Percentiles rank a stretch among this genome's conserved stretches.
Conservation (phyloP, 805 yeast genomes). For the Starmerella scarabaei region DNA sequence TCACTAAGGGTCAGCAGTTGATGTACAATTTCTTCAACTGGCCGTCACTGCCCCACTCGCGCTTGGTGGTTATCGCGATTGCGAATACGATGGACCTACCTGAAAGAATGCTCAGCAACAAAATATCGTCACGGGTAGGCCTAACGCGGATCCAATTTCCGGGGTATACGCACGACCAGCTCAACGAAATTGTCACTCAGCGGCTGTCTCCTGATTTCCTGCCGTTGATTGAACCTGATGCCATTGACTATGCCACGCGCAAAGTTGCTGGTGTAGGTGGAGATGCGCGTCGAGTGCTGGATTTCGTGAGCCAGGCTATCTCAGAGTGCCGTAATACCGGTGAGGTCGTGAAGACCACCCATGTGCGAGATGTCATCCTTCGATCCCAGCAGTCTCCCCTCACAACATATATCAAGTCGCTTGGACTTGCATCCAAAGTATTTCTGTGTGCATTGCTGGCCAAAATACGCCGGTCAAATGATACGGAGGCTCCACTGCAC, state of each 20-base stretch:
- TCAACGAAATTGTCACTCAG: slow-evolving; percentile 59
- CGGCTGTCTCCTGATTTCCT: slow-evolving; percentile 40
- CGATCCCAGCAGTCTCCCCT: slow-evolving; percentile 70
- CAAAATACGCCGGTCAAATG: slow-evolving; percentile 51
- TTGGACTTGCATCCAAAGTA: slow-evolving; percentile 60
- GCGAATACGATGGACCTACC: slow-evolving; percentile 98
- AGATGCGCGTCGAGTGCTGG: slow-evolving; percentile 87
- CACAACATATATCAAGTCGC: slow-evolving; percentile 40
- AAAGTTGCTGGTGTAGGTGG: slow-evolving; percentile 95
- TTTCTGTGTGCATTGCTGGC: slow-evolving; percentile 56
- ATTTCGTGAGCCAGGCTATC: slow-evolving; percentile 77
- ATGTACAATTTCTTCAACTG: slow-evolving; percentile 95
- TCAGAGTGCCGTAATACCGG: slow-evolving; percentile 29
- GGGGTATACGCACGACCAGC: slow-evolving; percentile 72
- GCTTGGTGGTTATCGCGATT: slow-evolving; percentile 76
- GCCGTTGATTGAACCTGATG: slow-evolving; percentile 28
- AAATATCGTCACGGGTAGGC: slow-evolving; percentile 84
- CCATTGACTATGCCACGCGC: slow-evolving; percentile 82
- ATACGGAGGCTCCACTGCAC: slow-evolving; percentile 59
- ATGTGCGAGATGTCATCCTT: slow-evolving; percentile 64
- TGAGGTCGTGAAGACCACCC: slow-evolving; percentile 35
- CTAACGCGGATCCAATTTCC: slow-evolving; percentile 73
- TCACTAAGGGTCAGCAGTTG: slow-evolving; percentile 61
- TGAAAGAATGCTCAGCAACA: slow-evolving; percentile 73
- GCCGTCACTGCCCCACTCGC: slow-evolving; percentile 77